phyloP scores from a whole-genome alignment of 2,329 filamentous ascomycete species.

The Monilinia fructicola region DNA sequence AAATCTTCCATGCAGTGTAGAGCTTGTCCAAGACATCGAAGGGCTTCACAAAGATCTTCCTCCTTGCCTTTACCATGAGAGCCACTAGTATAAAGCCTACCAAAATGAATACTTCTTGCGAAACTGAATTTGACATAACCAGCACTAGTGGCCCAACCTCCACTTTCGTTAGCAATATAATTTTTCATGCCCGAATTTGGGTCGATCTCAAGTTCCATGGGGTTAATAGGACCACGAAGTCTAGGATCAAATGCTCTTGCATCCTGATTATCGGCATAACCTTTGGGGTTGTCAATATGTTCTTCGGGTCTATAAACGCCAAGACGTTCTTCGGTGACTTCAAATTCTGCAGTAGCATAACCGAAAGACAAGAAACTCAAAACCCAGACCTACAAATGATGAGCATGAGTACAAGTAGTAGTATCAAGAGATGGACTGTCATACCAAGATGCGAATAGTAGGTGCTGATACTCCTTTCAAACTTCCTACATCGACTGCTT shows the following conservation, averaged over 20 bases:
- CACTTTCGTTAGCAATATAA: constrained; percentile 90
- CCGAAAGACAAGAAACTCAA: constrained; percentile 79
- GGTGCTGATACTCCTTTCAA: constrained; percentile 76
- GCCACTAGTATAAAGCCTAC: constrained; percentile 70
- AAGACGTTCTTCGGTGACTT: constrained; percentile 76
- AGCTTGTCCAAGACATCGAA: constrained; percentile 61
- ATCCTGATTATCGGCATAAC: constrained; percentile 83
- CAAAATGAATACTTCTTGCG: constrained; percentile 72
- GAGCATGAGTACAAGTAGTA: constrained; percentile 14
- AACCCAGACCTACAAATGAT: constrained; percentile 61
- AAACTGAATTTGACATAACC: constrained; percentile 81
- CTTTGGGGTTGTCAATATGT: constrained; percentile 72
- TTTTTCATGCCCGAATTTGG: constrained; percentile 93
- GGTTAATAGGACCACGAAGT: constrained; percentile 74
- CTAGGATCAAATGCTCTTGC: constrained; percentile 79
- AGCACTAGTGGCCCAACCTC: constrained; percentile 84
- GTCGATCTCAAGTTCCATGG: constrained; percentile 72
- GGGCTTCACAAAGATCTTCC: constrained; percentile 75
- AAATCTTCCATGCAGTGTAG: constrained; percentile 63
- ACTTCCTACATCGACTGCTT: constrained; percentile 78
- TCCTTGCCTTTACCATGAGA: constrained; percentile 63
- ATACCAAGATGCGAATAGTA: constrained; percentile 71
- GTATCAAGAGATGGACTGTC: constrained; percentile 21
- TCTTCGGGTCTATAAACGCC: constrained; percentile 79
- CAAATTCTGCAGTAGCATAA: constrained; percentile 83